phyloP scores from a whole-genome alignment of 768 basidiomycete species.

The Lentinus tigrinus region DNA sequence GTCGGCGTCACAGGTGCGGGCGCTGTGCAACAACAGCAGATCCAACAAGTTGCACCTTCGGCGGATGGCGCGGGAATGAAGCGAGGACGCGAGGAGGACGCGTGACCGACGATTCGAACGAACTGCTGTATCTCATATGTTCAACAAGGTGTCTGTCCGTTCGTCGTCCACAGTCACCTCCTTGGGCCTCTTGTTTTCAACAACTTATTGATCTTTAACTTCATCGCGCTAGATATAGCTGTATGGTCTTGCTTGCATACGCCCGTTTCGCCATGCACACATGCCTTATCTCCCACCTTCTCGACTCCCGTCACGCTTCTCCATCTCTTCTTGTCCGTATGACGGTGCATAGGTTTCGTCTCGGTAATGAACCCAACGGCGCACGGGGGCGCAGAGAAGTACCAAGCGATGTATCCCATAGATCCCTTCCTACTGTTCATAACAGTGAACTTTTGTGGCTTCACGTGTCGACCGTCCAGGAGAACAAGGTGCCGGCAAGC shows the following conservation, averaged over 20 bases:
- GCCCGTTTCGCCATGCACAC: neutral
- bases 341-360: neutral
- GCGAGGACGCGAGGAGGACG: constrained; percentile 12
- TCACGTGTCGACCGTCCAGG: neutral
- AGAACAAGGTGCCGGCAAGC: too few relatives aligned
- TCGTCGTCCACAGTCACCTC: neutral
- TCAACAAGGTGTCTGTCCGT: neutral
- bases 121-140: neutral
- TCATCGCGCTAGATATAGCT: neutral
- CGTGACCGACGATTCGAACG: neutral
- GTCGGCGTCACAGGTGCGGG: constrained; percentile 82
- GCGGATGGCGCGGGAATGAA: constrained; percentile 6
- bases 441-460: neutral
- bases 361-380: constrained; percentile 7
- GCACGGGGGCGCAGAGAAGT: constrained; percentile 9
- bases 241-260: neutral
- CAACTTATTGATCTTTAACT: constrained; percentile 6
- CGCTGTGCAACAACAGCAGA: constrained; percentile 31
- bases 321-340: neutral
- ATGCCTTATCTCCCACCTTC: neutral
- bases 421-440: neutral
- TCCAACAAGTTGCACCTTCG: neutral
- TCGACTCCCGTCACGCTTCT: neutral
- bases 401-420: constrained; percentile 18
- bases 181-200: constrained; percentile 7